Evolutionary conservation across 345 rosid species (phyloP).

Genomic region (Gossypium stocksii): DNA sequence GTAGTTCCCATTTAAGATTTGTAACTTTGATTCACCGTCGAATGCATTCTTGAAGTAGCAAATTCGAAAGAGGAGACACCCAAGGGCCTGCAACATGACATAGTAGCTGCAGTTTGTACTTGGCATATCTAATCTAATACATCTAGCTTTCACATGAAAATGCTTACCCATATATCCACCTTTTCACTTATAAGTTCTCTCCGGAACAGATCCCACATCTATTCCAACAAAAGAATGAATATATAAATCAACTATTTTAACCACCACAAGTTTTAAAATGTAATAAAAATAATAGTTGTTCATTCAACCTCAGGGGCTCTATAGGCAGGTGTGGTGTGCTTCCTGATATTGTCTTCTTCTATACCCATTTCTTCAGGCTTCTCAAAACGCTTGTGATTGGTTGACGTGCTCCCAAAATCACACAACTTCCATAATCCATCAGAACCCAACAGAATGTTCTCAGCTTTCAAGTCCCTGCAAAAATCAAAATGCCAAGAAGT

Average conservation of each 20-base stretch:
- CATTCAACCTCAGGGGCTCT: conserved; percentile 93
- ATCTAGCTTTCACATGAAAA: not conserved
- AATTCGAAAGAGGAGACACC: conserved; percentile 91
- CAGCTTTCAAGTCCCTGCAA: conserved; percentile 92
- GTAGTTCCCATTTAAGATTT: conserved; percentile 88
- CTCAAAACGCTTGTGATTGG: conserved; percentile 90
- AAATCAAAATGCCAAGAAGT: conserved; percentile 2
- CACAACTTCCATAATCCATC: conserved; percentile 89
- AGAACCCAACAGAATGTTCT: conserved; percentile 74
- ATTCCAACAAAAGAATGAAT: conserved; percentile 31
- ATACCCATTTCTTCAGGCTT: conserved; percentile 96
- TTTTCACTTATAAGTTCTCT: conserved; percentile 90
- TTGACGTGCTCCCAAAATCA: conserved; percentile 91
- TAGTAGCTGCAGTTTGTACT: conserved; percentile 18
- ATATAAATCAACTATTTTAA: conserved; percentile 25
- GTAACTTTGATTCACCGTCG: conserved; percentile 97
- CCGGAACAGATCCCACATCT: conserved; percentile 98
- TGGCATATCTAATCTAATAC: not conserved
- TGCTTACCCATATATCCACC: conserved; percentile 95
- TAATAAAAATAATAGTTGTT: conserved; percentile 18
- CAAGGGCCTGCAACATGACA: conserved; percentile 68
- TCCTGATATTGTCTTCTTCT: conserved; percentile 97
- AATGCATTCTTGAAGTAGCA: conserved; percentile 93
- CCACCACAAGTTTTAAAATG: conserved; percentile 12
- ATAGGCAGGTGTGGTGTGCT: conserved; percentile 92